Evolutionary conservation across 768 basidiomycete species (phyloP).

Genomic region (Dendrothele bispora): DNA sequence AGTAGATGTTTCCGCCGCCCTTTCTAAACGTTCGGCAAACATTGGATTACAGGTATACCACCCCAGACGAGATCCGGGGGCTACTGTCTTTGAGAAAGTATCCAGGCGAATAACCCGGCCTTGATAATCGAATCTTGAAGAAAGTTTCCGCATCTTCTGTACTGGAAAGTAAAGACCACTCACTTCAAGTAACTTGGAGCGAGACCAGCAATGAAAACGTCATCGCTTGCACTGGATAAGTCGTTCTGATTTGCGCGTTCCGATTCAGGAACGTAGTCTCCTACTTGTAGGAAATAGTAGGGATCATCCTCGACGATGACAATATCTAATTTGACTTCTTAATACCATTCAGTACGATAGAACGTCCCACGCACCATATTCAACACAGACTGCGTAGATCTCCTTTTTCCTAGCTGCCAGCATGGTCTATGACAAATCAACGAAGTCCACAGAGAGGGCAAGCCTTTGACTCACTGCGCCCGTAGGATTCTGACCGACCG

Average conservation of each 20-base stretch:
- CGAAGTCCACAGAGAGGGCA: constrained; percentile 1
- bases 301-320: constrained; percentile 87
- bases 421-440: constrained; percentile 49
- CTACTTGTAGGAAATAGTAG: constrained; percentile 70
- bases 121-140: constrained; percentile 62
- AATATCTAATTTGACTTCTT: constrained; percentile 42
- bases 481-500: constrained; percentile 85
- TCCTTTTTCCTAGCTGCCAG: constrained; percentile 62
- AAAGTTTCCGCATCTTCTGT: not conserved
- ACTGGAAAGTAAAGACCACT: constrained; percentile 3
- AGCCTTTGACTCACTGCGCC: constrained; percentile 60
- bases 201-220: constrained; percentile 51
- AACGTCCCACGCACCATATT: constrained; percentile 53
- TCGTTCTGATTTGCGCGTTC: constrained; percentile 22
- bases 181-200: constrained; percentile 63
- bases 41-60: constrained; percentile 78
- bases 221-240: constrained; percentile 33
- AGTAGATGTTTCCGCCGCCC: constrained; percentile 65
- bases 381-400: constrained; percentile 81
- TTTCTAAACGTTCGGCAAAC: constrained; percentile 74
- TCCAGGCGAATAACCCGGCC: constrained; percentile 85
- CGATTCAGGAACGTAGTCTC: constrained; percentile 47
- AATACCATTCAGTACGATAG: not conserved
- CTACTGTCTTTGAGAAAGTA: constrained; percentile 80
- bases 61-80: constrained; percentile 75